phyloP scores from a whole-genome alignment of 164 flowering plant species.

The Vitis rupestris region DNA sequence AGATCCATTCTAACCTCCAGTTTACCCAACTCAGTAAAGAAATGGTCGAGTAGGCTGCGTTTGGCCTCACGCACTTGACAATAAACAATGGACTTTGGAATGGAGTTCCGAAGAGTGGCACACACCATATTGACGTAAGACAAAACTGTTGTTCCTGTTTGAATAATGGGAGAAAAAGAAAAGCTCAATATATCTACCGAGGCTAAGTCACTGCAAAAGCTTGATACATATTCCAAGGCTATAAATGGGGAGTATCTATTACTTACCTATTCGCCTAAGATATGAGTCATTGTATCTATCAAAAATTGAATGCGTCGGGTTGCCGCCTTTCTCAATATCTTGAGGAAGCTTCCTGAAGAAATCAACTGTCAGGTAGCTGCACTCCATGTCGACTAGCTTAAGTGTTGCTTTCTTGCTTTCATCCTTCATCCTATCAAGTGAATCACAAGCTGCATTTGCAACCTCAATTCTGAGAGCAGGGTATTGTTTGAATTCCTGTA shows the following conservation, averaged over 20 bases:
- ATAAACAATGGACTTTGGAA: slow-evolving; percentile 83
- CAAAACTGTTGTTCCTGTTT: slow-evolving; percentile 75
- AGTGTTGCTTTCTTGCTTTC: slow-evolving; percentile 86
- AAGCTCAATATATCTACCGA: not conserved
- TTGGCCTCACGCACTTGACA: slow-evolving; percentile 91
- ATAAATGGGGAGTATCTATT: not conserved
- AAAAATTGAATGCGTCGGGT: slow-evolving; percentile 87
- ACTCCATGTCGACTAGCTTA: slow-evolving; percentile 89
- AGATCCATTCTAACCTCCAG: slow-evolving; percentile 52
- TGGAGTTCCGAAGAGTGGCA: slow-evolving; percentile 70
- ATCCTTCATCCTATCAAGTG: slow-evolving; percentile 81
- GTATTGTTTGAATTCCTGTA: slow-evolving; percentile 87
- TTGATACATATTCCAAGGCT: not conserved
- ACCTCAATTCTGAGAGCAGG: slow-evolving; percentile 72
- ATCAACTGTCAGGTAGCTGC: slow-evolving; percentile 85
- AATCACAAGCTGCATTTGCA: slow-evolving; percentile 67
- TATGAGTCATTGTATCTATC: slow-evolving; percentile 91
- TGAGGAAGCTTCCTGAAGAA: slow-evolving; percentile 98
- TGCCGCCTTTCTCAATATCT: slow-evolving; percentile 95
- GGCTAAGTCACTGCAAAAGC: not conserved
- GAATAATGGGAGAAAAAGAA: not conserved
- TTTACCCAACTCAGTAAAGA: slow-evolving; percentile 75
- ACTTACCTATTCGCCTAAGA: slow-evolving; percentile 78
- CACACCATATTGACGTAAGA: slow-evolving; percentile 89
- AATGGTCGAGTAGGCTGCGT: slow-evolving; percentile 80